Base-by-base conservation (phyloP, 257 asterid genomes). In the Thymus quinquecostatus region DNA sequence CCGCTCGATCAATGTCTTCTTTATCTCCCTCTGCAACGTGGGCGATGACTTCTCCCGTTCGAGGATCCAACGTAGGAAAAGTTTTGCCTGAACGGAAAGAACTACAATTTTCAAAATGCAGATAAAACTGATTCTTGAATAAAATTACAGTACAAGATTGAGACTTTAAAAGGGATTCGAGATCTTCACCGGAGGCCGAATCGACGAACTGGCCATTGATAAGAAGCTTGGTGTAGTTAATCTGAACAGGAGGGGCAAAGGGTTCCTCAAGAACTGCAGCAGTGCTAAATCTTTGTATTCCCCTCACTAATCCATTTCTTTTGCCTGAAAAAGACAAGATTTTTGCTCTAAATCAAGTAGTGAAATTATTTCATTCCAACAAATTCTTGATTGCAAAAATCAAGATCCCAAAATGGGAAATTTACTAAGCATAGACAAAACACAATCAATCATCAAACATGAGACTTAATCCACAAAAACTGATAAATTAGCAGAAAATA, bases 201-300 rank as follows among this genome's bases (percentile, higher is more conserved):
- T 91, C 96, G 56, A 91, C 89, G 75, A 91, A 89, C 40, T 79
- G 75, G 3, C 95, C 96, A 79, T 91, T 86, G 76, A 91, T 91
- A 7, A 91, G 79, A 68, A 87, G 97, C 82, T 89, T 80, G 68
- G 96, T 86, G 82, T 82, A 70, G 58, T 82, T 73, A 68, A 87
- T 66, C 60, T 72, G 75, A 66, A 89, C 85, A n/a, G 86, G 64
- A 8, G 93, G 96, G 54, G 73, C 73, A 36, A 86, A 55, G 47
- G 84, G 79, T 60, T 87, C 86, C 57, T 87, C 96, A 62, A 77
- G 48, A 32, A 71, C 87, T 2, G 85, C 88, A 74, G 88, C 83
- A 1, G 88, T 85, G 49, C 81, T 78, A 56, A 84, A 87, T 71
- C 83, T 85, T 14, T 70, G 69, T 8, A 75, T 75, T 34, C 80